A percentile compares a stretch with the other conserved stretches of the same genome.
These are phyloP conservation scores for Chaetoceros muelleri DNA, from an alignment of 108 stramenopile species.

Conservation along the genomic window DNA sequence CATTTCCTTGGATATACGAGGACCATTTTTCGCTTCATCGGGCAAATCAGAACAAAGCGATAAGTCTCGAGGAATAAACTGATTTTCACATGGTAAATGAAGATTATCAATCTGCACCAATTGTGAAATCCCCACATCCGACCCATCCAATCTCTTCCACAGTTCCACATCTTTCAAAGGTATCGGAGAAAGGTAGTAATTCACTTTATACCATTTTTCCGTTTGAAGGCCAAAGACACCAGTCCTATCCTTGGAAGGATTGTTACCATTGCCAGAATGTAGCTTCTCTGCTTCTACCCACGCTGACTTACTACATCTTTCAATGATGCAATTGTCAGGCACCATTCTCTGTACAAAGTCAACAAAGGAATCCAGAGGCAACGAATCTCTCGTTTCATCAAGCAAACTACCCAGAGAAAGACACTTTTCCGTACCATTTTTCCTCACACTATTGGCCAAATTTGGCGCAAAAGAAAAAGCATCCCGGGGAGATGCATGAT, in stretches of 20 bases:
- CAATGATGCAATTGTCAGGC: constrained; percentile 65
- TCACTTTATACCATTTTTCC: constrained; percentile 75
- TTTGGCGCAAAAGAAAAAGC: constrained; percentile 57
- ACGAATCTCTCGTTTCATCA: constrained; percentile 40
- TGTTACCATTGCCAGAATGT: constrained; percentile 4
- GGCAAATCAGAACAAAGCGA: constrained; percentile 61
- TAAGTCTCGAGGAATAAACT: constrained; percentile 63
- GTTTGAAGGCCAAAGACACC: constrained; percentile 24
- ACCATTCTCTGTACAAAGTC: constrained; percentile 29
- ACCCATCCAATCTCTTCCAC: constrained; percentile 24
- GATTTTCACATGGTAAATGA: constrained; percentile 50
- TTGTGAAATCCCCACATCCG: background rate
- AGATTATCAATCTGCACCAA: constrained; percentile 15
- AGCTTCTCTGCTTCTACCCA: constrained; percentile 45
- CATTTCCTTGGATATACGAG: constrained; percentile 60
- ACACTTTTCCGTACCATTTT: constrained; percentile 57
- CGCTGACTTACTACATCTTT: constrained; percentile 64
- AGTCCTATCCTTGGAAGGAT: constrained; percentile 1
- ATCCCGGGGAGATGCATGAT: constrained; percentile 60
- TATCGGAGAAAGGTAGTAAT: constrained; percentile 52
- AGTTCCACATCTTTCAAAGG: constrained; percentile 8
- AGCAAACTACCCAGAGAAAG: constrained; percentile 63
- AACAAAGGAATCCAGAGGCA: constrained; percentile 33
- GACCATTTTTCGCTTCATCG: constrained; percentile 53
- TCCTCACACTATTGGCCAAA: constrained; percentile 35